A percentile compares a stretch with the other conserved stretches of the same genome.
These are phyloP conservation scores for Fraxinus ornus DNA, from an alignment of 305 asterid genomes.

Conservation along the genomic window DNA sequence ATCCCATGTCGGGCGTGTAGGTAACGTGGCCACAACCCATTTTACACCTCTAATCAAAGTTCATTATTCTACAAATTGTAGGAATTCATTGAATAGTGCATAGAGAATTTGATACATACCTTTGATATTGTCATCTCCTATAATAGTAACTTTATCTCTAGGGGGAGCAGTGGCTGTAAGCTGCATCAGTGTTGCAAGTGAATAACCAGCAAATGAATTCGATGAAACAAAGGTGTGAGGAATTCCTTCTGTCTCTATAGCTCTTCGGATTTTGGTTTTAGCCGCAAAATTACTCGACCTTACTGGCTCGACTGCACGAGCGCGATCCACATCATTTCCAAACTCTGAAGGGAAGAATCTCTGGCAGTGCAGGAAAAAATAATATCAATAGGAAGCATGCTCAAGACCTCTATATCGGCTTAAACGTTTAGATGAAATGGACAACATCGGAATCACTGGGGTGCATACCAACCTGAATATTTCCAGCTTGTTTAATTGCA, in stretches of 20 bases:
- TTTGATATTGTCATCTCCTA: slow-evolving; percentile 33
- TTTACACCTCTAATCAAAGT: not conserved
- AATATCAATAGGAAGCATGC: not conserved
- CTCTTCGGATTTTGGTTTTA: slow-evolving; percentile 25
- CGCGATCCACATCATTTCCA: not conserved
- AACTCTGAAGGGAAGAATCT: not conserved
- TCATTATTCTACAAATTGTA: not conserved
- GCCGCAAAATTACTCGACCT: not conserved
- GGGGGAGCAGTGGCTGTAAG: slow-evolving; percentile 23
- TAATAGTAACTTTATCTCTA: slow-evolving; percentile 31
- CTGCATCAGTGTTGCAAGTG: slow-evolving; percentile 23
- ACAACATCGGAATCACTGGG: not conserved
- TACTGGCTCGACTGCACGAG: not conserved
- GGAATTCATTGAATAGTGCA: not conserved
- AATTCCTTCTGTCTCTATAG: slow-evolving; percentile 28
- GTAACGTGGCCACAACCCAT: not conserved
- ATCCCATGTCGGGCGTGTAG: not conserved
- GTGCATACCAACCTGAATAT: slow-evolving; percentile 6
- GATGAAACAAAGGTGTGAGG: slow-evolving; percentile 23
- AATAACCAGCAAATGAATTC: slow-evolving; percentile 25
- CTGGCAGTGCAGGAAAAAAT: not conserved
- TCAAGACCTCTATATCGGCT: not conserved
- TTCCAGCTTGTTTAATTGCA: slow-evolving; percentile 25
- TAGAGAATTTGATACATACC: slow-evolving; percentile 9
- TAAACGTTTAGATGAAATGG: not conserved